Conservation (phyloP, 345 rosid genomes). For the Corymbia maculata region DNA sequence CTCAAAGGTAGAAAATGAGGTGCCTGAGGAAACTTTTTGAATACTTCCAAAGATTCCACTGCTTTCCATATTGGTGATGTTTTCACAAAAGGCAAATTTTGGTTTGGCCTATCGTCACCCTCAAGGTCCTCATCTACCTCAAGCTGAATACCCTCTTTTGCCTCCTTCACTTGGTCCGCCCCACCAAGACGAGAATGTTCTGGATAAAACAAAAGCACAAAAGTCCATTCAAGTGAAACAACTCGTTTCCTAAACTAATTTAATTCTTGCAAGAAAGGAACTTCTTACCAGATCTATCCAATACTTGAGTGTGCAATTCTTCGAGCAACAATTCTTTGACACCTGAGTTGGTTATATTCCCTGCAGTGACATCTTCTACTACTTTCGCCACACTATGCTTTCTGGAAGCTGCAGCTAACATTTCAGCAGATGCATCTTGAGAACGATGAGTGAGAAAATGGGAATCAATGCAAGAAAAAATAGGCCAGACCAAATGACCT, state of each 20-base stretch:
- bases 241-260: not conserved
- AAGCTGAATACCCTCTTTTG: not conserved
- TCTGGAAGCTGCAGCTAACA: not conserved
- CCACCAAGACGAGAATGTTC: not conserved
- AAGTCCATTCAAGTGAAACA: not conserved
- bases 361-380: not conserved
- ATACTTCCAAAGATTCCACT: constrained; percentile 17
- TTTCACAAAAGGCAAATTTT: constrained; percentile 4
- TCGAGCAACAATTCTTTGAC: not conserved
- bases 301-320: not conserved
- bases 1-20: constrained; percentile 26
- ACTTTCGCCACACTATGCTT: not conserved
- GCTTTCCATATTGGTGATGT: constrained; percentile 6
- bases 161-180: not conserved
- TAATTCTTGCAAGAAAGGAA: not conserved
- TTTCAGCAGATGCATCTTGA: not conserved
- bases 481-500: not conserved
- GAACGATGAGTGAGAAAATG: not conserved
- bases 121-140: not conserved
- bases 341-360: not conserved
- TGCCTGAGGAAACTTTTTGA: constrained; percentile 15
- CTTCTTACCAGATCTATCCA: not conserved
- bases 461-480: not conserved
- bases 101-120: not conserved
- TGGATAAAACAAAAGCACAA: not conserved